Evolutionary conservation across 192 early-diverging fungal genomes (phyloP), one percentile per base, ranked within the genome.

Genomic region (Coemansia sp.): DNA sequence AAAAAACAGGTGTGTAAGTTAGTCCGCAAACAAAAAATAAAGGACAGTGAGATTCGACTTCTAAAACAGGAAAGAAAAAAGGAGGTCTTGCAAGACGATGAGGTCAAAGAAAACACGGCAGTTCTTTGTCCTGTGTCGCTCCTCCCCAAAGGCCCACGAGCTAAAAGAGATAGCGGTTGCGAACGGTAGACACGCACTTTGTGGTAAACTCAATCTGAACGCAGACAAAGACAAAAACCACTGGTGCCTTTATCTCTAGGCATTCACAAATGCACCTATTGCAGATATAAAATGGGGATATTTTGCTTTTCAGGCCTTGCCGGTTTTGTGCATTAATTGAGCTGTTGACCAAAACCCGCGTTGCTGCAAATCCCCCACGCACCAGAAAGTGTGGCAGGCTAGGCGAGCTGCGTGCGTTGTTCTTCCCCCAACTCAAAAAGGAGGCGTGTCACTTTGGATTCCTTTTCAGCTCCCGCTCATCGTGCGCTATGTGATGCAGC

Each of bases 281-380:
- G 50, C 50, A 62, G 37, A 60, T 50, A 37, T 50, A 60, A 37
- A 53, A 27, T 7, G 15, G 50, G 42, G 58, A 46, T 35, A 60
- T 29, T 46, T 37, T 14, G n/a, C n/a, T 7, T 2, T 27, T 48
- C 14, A 36, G 21, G 14, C 3, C 32, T 10, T 62, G 50, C 38
- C 18, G 26, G 24, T 22, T 37, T 40, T 26, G 14, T 62, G 60
- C 60, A 53, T 62, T 40, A 62, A 62, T 62, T 62, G 60, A 62
- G 39, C 35, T 9, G 27, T 38, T 62, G 42, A 21, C 22, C 43
- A 46, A 60, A 62, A 15, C 37, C 18, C 11, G 29, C 50, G 50
- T 53, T 29, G 22, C 18, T 34, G 36, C 22, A 53, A 62, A 62
- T 53, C 40, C 26, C 26, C 48, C 56, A 38, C 56, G 52, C 52